A percentile compares a stretch with the other conserved stretches of the same genome.
These are phyloP conservation scores for Batkoa obscura DNA, from an alignment of 371 early-diverging fungal species.

Conservation along the genomic window DNA sequence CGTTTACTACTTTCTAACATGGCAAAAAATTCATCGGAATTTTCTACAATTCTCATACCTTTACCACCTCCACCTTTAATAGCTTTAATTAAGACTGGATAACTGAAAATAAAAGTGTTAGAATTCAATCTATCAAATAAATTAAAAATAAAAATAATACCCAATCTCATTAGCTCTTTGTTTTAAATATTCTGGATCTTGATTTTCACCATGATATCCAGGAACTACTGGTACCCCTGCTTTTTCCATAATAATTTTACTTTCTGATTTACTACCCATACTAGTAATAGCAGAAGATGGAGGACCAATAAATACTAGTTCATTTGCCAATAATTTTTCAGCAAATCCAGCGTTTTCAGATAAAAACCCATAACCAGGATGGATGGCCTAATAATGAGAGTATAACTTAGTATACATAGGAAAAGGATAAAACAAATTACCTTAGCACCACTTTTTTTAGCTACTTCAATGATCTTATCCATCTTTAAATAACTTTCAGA, in stretches of 20 bases:
- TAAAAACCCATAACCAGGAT: slow-evolving; percentile 91
- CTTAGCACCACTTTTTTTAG: slow-evolving; percentile 64
- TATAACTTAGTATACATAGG: neutral
- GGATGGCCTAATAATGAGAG: slow-evolving; percentile 43
- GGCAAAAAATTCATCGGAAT: slow-evolving; percentile 54
- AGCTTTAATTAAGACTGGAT: slow-evolving; percentile 92
- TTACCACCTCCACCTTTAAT: slow-evolving; percentile 96
- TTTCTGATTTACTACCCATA: slow-evolving; percentile 92
- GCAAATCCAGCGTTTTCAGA: slow-evolving; percentile 91
- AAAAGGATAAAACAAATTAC: slow-evolving; percentile 12
- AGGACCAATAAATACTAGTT: slow-evolving; percentile 82
- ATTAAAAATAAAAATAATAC: slow-evolving; percentile 3
- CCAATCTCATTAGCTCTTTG: slow-evolving; percentile 62
- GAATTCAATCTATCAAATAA: neutral
- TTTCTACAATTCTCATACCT: slow-evolving; percentile 76
- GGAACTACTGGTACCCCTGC: slow-evolving; percentile 86
- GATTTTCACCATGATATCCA: slow-evolving; percentile 86
- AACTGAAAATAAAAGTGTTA: slow-evolving; percentile 11
- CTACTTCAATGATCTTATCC: slow-evolving; percentile 67
- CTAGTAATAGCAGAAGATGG: slow-evolving; percentile 70
- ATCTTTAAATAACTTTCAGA: slow-evolving; percentile 70
- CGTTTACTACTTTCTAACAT: slow-evolving; percentile 69
- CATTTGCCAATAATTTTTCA: slow-evolving; percentile 40
- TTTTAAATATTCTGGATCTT: slow-evolving; percentile 51
- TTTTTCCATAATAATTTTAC: slow-evolving; percentile 74